These are phyloP conservation scores for Colletotrichum chlorophyti DNA, from an alignment of 2,329 filamentous ascomycete species.

Conservation along the genomic window DNA sequence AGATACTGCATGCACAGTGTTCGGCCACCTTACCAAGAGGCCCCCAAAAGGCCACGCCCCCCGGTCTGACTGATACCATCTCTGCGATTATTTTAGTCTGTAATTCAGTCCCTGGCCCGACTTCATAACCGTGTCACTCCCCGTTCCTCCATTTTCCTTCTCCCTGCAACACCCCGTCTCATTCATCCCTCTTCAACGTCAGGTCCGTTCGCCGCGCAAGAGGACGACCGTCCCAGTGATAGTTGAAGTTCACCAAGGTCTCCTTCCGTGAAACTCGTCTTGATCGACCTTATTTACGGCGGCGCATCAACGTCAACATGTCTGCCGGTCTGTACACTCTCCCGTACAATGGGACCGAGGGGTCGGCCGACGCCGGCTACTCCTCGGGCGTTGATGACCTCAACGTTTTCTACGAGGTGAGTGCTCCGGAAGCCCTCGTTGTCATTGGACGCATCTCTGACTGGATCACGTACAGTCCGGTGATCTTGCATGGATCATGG, in stretches of 20 bases:
- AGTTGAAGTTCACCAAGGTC: constrained; percentile 4
- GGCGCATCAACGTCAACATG: constrained; percentile 34
- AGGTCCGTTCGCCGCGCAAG: constrained; percentile 4
- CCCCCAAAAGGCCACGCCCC: not conserved
- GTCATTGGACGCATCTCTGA: not conserved
- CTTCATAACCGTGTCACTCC: not conserved
- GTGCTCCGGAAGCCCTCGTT: constrained; percentile 32
- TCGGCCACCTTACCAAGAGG: constrained; percentile 13
- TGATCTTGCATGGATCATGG: constrained; percentile 83
- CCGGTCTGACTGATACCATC: not conserved
- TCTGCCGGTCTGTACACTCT: constrained; percentile 41
- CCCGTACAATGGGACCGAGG: constrained; percentile 58
- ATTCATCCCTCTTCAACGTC: constrained; percentile 3
- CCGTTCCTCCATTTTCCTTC: not conserved
- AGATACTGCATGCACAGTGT: constrained; percentile 10
- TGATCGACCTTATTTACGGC: constrained; percentile 9
- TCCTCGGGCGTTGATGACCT: constrained; percentile 67
- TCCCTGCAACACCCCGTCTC: not conserved
- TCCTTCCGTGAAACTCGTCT: not conserved
- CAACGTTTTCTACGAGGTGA: constrained; percentile 84
- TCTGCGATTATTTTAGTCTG: constrained; percentile 25
- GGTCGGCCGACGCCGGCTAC: constrained; percentile 57
- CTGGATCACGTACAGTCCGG: constrained; percentile 62
- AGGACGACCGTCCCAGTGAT: constrained; percentile 15
- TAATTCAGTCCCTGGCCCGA: constrained; percentile 9